Base-by-base conservation (phyloP, 257 asterid genomes). In the Perilla frutescens region DNA sequence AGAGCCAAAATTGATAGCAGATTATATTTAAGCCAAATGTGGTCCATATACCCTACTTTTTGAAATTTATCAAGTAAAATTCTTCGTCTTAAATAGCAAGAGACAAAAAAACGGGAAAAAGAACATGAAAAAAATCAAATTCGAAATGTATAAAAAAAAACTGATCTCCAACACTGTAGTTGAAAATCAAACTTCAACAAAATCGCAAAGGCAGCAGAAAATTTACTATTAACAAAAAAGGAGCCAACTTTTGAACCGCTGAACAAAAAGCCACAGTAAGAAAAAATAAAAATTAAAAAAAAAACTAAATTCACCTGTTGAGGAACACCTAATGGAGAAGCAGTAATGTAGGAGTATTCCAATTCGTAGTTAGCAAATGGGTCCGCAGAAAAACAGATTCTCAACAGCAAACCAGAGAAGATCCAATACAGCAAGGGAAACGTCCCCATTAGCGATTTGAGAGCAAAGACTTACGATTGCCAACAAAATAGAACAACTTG, bases 261-360 rank as follows among this genome's bases (percentile, higher is more conserved):
- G 2, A 13, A 48, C 12, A 11, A 5, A 11, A 5, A 48, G 1
- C 26, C 6, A 48, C 10, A 48, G 1, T 1, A 11, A 2, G n/a
- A 64, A 55, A 57, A 15, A 36, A 8, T 2, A 6, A 68, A 41
- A 29, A 3, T 6, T n/a, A n/a, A 50, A 34, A 55, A 34, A 55
- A 48, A 3, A 20, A 20, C 26, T 20, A 20, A 76, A 51, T 3
- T 62, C 20, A 94, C 99, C 98, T 87, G 97, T 72, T 95, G 99
- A 65, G 98, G 95, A 73, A 91, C 87, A 34, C 99, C 98, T n/a
- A 91, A 91, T 6, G 99, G 99, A 62, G 97, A 90, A 66, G 79
- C 97, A 44, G 91, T 90, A 47, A 86, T 83, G 81, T 91, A 94
- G 5, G 97, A 86, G 71, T 83, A 44, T 66, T 82, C 98, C 79